phyloP scores from a whole-genome alignment of 1,284 basidiomycete species.

The Sphaerobolus stellatus region DNA sequence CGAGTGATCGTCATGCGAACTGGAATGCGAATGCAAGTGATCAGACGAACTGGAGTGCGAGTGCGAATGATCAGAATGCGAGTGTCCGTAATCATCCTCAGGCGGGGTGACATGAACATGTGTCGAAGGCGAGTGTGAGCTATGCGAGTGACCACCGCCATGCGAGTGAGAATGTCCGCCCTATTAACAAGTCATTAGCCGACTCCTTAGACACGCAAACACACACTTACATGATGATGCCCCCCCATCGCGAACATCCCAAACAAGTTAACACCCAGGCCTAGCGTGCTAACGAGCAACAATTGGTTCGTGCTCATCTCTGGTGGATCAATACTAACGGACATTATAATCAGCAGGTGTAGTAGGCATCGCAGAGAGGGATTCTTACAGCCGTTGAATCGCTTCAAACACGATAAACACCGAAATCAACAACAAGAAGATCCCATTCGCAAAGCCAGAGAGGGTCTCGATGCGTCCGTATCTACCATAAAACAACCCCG shows the following conservation, averaged over 20 bases:
- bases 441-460: slow-evolving; percentile 97
- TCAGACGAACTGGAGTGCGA: slow-evolving; percentile 26
- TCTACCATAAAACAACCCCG: slow-evolving; percentile 43
- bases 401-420: slow-evolving; percentile 99
- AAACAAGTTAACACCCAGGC: slow-evolving; percentile 92
- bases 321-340: slow-evolving; percentile 81
- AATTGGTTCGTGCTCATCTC: slow-evolving; percentile 98
- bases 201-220: background rate
- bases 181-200: slow-evolving; percentile 25
- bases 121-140: no score
- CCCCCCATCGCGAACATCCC: slow-evolving; percentile 99
- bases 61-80: slow-evolving; percentile 32
- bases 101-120: no score
- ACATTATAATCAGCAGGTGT: slow-evolving; percentile 4
- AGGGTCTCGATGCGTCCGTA: slow-evolving; percentile 99
- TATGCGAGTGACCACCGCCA: no score
- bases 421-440: slow-evolving; percentile 95
- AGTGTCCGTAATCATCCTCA: no score
- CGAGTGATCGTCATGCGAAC: slow-evolving; percentile 17
- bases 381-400: slow-evolving; percentile 84
- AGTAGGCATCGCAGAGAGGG: slow-evolving; percentile 1
- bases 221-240: slow-evolving; percentile 72
- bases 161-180: slow-evolving; percentile 61
- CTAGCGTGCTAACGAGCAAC: slow-evolving; percentile 84
- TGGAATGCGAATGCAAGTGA: slow-evolving; percentile 15